Evolutionary conservation across 129 eudicot species (phyloP).

Genomic region (Arctium minus): DNA sequence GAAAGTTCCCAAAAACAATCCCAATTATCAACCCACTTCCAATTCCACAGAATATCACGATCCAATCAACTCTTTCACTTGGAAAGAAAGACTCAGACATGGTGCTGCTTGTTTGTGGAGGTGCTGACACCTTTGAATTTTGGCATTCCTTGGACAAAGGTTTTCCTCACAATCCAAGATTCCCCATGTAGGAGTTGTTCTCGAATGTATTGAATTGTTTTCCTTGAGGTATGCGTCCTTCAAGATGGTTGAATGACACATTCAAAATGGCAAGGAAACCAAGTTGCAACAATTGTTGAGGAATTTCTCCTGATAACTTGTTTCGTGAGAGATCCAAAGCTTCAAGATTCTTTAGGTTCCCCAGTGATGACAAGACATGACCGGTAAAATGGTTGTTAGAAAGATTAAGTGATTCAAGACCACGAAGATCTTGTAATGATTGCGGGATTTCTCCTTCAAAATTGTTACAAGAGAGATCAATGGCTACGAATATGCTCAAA

Average conservation of each 20-base stretch:
- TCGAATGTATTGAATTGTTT: background rate
- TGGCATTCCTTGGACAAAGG: background rate
- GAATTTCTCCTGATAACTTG: slow-evolving; percentile 17
- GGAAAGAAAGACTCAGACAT: no score
- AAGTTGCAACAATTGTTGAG: background rate
- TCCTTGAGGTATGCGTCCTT: background rate
- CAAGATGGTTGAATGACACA: slow-evolving; percentile 10
- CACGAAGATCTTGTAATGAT: background rate
- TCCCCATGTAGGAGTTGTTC: background rate
- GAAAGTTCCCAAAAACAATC: no score
- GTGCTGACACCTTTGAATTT: background rate
- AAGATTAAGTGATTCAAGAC: slow-evolving; percentile 15
- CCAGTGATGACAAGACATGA: background rate
- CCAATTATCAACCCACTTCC: no score
- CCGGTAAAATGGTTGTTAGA: background rate
- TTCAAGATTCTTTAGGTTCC: slow-evolving; percentile 2
- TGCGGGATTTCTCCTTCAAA: slow-evolving; percentile 11
- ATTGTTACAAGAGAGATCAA: background rate
- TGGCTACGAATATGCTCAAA: background rate
- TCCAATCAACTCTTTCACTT: no score
- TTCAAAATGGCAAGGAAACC: background rate
- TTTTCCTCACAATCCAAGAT: background rate
- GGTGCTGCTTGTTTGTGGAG: background rate
- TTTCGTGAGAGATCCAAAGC: background rate
- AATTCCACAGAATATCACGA: no score